Conservation (phyloP, 2,329 filamentous ascomycete genomes). For the Tolypocladium ophioglossoides region DNA sequence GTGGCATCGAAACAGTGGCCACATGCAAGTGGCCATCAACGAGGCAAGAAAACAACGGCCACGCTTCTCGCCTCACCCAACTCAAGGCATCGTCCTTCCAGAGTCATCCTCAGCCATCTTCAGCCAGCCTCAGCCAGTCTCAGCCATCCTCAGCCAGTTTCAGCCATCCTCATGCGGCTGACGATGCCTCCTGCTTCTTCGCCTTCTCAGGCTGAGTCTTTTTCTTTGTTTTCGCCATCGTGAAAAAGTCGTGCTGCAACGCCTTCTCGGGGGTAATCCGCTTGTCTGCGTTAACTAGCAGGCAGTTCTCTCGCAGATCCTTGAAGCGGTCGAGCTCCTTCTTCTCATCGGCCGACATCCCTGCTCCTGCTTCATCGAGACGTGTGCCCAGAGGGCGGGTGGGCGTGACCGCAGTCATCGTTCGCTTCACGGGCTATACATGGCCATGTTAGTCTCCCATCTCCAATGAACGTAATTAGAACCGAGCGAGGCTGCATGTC, state of each 20-base stretch:
- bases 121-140: background rate
- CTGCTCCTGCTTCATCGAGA: slow-evolving; percentile 62
- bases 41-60: background rate
- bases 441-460: background rate
- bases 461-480: background rate
- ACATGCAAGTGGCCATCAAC: background rate
- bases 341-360: slow-evolving; percentile 61
- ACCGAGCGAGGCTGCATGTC: background rate
- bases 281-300: slow-evolving; percentile 87
- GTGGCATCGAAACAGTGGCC: background rate
- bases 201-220: background rate
- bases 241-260: slow-evolving; percentile 80
- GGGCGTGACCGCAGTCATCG: slow-evolving; percentile 56
- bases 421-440: slow-evolving; percentile 39
- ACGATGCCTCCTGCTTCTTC: background rate
- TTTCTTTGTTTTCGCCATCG: slow-evolving; percentile 15
- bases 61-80: background rate
- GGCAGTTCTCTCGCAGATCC: slow-evolving; percentile 78
- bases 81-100: background rate
- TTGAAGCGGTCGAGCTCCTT: slow-evolving; percentile 76
- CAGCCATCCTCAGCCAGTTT: background rate
- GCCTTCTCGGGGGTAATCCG: slow-evolving; percentile 80
- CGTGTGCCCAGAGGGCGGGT: slow-evolving; percentile 73
- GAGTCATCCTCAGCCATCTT: background rate
- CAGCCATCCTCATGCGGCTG: background rate